Percentiles rank a stretch among this genome's conserved stretches.
These are phyloP conservation scores for Polychaeton citri DNA, from an alignment of 2,329 filamentous ascomycete species.

Conservation along the genomic window DNA sequence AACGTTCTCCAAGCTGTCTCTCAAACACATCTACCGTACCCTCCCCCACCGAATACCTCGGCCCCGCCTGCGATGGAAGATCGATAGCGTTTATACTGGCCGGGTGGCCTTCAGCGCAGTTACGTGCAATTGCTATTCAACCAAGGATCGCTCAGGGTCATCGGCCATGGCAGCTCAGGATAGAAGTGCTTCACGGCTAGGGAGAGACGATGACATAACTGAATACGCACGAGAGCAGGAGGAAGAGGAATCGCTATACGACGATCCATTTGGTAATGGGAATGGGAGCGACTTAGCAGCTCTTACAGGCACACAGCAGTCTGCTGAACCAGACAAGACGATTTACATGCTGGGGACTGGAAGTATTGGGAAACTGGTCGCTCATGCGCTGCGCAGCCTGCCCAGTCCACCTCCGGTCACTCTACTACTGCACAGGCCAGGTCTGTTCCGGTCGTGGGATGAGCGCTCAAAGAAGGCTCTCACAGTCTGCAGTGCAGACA, in stretches of 20 bases:
- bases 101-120: constrained; percentile 28
- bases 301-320: no score
- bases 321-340: constrained; percentile 10
- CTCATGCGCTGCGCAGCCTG: constrained; percentile 53
- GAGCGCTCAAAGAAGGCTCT: constrained; percentile 32
- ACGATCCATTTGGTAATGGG: constrained; percentile 16
- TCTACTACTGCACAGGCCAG: constrained; percentile 55
- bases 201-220: constrained; percentile 1
- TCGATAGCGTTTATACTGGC: constrained; percentile 29
- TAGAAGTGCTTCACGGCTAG: no score
- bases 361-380: constrained; percentile 68
- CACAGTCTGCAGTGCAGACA: constrained; percentile 31
- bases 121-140: constrained; percentile 7
- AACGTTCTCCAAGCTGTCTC: constrained; percentile 29
- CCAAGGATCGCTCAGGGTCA: no score
- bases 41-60: constrained; percentile 34
- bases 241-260: constrained; percentile 10
- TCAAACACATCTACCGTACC: constrained; percentile 25
- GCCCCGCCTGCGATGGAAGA: constrained; percentile 24
- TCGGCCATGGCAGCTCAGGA: no score
- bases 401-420: constrained; percentile 58
- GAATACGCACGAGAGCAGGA: constrained; percentile 1
- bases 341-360: constrained; percentile 72
- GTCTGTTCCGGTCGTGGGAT: constrained; percentile 34
- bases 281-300: no score